Conservation (phyloP, 495 filamentous ascomycete genomes). For the Penicillium fimorum region DNA sequence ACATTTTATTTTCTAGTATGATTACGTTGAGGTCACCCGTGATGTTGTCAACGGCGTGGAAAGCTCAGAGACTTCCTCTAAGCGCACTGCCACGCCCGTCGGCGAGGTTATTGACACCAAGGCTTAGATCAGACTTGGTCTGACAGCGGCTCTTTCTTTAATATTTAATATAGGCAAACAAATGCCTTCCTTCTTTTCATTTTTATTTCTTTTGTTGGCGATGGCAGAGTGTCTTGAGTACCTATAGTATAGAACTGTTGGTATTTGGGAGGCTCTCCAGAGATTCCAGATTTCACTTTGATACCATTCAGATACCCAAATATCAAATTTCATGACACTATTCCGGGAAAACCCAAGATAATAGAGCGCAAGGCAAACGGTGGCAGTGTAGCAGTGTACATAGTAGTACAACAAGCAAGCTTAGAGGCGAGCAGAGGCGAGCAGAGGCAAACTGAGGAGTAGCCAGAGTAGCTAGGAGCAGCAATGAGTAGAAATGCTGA, state of each 20-base stretch:
- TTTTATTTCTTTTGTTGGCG: neutral
- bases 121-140: constrained; percentile 20
- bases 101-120: constrained; percentile 32
- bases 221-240: neutral
- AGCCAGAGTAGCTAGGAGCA: neutral
- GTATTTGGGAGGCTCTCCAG: neutral
- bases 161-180: constrained; percentile 14
- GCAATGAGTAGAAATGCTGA: neutral
- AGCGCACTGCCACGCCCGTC: constrained; percentile 34
- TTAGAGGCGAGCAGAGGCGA: too few species aligned
- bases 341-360: too few species aligned
- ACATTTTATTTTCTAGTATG: constrained; percentile 55
- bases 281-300: neutral
- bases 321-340: constrained; percentile 2
- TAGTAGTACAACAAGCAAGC: neutral
- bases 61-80: constrained; percentile 31
- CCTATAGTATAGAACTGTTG: neutral
- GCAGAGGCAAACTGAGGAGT: neutral
- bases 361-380: neutral
- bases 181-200: constrained; percentile 1
- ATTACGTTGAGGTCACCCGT: constrained; percentile 89
- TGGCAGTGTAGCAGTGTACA: neutral
- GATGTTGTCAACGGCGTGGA: constrained; percentile 71
- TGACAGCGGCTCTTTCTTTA: constrained; percentile 8
- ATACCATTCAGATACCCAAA: constrained; percentile 19